These are phyloP conservation scores for Cladosporium sp. DNA, from an alignment of 2,329 filamentous ascomycete species.

Conservation along the genomic window DNA sequence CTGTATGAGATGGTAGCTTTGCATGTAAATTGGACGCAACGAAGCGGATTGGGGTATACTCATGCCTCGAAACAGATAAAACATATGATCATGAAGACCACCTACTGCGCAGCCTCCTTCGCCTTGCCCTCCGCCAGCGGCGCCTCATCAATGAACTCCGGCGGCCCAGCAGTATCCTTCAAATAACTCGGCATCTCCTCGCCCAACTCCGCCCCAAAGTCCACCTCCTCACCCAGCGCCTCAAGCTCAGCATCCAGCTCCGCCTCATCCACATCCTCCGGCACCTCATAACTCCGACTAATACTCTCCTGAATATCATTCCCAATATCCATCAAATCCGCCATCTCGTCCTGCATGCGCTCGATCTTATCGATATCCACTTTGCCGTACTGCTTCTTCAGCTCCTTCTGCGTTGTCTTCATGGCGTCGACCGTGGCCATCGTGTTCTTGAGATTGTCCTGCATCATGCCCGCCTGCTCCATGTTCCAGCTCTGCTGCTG, in stretches of 20 bases:
- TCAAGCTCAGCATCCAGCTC: conserved; percentile 96
- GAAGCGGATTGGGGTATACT: conserved; percentile 6
- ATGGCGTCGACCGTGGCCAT: conserved; percentile 98
- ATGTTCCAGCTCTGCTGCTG: conserved; percentile 97
- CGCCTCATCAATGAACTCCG: conserved; percentile 89
- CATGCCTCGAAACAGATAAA: background rate
- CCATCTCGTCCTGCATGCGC: conserved; percentile 97
- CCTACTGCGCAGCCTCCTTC: conserved; percentile 34
- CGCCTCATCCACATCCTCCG: conserved; percentile 94
- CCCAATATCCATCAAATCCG: conserved; percentile 92
- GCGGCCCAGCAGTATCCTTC: conserved; percentile 70
- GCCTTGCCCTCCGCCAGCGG: conserved; percentile 47
- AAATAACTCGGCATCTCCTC: conserved; percentile 75
- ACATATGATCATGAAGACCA: background rate
- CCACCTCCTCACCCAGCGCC: conserved; percentile 89
- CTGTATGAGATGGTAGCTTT: background rate
- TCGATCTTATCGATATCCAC: conserved; percentile 98
- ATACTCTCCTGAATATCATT: conserved; percentile 98
- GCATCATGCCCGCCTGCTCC: conserved; percentile 98
- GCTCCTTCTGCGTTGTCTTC: conserved; percentile 92
- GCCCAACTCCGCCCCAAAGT: conserved; percentile 70
- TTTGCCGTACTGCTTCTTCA: conserved; percentile 93
- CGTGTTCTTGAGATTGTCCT: conserved; percentile 96
- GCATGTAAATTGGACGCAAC: background rate
- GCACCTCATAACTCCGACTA: conserved; percentile 85